phyloP scores from a whole-genome alignment of 805 yeast genomes.

The Candida qinlingensis region DNA sequence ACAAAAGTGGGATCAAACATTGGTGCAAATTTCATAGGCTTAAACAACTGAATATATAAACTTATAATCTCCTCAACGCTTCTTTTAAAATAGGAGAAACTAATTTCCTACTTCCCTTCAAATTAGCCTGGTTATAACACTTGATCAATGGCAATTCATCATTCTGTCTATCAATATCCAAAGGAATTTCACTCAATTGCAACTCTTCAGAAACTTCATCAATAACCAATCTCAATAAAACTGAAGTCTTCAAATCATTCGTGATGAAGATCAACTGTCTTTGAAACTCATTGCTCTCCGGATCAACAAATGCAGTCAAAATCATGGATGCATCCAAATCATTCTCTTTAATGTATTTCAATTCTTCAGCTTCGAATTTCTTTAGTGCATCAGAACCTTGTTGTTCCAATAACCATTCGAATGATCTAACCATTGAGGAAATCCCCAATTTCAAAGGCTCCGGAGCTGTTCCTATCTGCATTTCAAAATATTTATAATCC shows the following conservation, averaged over 20 bases:
- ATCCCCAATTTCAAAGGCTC: constrained; percentile 53
- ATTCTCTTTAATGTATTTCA: constrained; percentile 25
- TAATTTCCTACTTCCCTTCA: constrained; percentile 5
- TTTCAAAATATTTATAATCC: constrained; percentile 74
- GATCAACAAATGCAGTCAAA: constrained; percentile 38
- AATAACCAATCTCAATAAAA: constrained; percentile 3
- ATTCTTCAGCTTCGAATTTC: constrained; percentile 25
- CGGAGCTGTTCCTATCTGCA: constrained; percentile 26
- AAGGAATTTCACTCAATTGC: neutral
- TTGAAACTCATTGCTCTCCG: constrained; percentile 23
- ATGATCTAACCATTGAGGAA: constrained; percentile 64
- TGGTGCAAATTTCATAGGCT: no score
- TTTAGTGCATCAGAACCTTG: constrained; percentile 13
- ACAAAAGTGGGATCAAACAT: no score
- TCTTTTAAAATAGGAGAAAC: constrained; percentile 8
- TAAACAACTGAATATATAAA: neutral
- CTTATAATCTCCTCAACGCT: neutral
- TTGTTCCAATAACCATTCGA: constrained; percentile 33
- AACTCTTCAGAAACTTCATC: neutral
- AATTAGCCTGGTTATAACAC: constrained; percentile 2
- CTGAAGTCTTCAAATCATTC: neutral
- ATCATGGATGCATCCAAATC: constrained; percentile 30
- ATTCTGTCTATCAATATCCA: constrained; percentile 13
- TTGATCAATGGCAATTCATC: neutral
- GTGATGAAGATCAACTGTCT: constrained; percentile 37